Evolutionary conservation across 2,329 filamentous ascomycete genomes (phyloP).

Genomic region (Juglanconis sp.): DNA sequence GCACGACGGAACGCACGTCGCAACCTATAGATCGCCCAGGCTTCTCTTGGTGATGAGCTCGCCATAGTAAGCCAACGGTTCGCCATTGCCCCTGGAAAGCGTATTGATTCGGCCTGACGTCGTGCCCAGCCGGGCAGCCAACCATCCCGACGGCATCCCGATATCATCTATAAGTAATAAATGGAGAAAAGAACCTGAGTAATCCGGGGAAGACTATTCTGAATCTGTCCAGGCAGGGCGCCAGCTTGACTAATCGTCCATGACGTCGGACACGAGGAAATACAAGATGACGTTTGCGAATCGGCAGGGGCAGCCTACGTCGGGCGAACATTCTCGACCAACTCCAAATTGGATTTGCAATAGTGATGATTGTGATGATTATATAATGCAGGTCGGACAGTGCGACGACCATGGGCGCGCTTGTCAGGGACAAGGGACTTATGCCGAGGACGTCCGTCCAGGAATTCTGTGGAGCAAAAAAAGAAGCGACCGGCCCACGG

Average conservation of each 20-base stretch:
- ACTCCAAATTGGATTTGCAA: neutral
- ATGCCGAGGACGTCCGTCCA: too few relatives aligned
- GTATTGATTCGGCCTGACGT: neutral
- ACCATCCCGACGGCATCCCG: too few relatives aligned
- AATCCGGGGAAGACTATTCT: neutral
- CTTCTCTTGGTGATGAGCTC: neutral
- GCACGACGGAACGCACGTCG: too few relatives aligned
- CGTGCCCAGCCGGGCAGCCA: neutral
- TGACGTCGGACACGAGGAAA: neutral
- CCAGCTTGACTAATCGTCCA: neutral
- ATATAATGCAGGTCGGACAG: neutral
- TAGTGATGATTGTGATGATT: neutral
- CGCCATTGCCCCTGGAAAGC: neutral
- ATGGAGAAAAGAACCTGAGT: too few relatives aligned
- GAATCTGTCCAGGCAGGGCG: too few relatives aligned
- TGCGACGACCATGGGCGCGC: neutral
- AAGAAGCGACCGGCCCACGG: too few relatives aligned
- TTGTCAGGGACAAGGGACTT: neutral
- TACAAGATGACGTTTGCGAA: neutral
- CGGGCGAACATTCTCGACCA: constrained; percentile 4
- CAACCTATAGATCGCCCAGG: neutral
- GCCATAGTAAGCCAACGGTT: neutral
- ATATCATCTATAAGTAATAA: too few relatives aligned
- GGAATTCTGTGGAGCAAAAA: neutral
- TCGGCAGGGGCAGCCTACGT: neutral